Evolutionary conservation across 345 rosid species (phyloP).

Genomic region (Citrus mangshanensis): DNA sequence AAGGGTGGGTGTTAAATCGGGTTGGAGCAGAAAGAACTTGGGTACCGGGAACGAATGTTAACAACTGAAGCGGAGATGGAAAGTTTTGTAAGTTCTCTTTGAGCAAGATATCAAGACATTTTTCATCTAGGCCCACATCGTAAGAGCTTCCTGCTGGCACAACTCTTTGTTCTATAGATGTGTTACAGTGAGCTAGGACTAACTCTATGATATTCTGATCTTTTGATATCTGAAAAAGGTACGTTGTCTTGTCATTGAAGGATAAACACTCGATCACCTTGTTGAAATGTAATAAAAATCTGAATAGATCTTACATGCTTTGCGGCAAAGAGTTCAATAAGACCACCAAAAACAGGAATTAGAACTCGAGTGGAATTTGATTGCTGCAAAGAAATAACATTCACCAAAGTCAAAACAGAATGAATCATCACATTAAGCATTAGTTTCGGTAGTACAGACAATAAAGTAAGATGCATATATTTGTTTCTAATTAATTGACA

Average conservation of each 20-base stretch:
- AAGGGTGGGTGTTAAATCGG: constrained; percentile 17
- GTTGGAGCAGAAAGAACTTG: constrained; percentile 19
- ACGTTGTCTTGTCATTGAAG: neutral
- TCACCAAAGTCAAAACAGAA: constrained; percentile 4
- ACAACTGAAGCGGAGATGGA: constrained; percentile 13
- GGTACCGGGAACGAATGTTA: constrained; percentile 15
- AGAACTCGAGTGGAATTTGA: constrained; percentile 55
- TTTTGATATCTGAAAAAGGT: constrained; percentile 47
- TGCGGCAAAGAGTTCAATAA: constrained; percentile 73
- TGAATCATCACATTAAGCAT: neutral
- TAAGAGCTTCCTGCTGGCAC: constrained; percentile 18
- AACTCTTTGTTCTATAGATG: constrained; percentile 25
- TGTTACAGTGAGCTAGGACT: constrained; percentile 39
- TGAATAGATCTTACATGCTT: constrained; percentile 43
- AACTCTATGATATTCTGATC: constrained; percentile 56
- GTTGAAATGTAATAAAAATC: neutral
- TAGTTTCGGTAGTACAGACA: neutral
- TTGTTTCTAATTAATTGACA: neutral
- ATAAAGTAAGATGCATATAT: neutral
- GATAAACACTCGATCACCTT: neutral
- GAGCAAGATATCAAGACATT: constrained; percentile 13
- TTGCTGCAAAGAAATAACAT: constrained; percentile 37
- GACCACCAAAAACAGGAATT: constrained; percentile 69
- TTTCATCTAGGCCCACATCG: constrained; percentile 8
- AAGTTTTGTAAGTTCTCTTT: constrained; percentile 23